phyloP scores from a whole-genome alignment of 1,284 basidiomycete species.

The Cryptococcus sp. region DNA sequence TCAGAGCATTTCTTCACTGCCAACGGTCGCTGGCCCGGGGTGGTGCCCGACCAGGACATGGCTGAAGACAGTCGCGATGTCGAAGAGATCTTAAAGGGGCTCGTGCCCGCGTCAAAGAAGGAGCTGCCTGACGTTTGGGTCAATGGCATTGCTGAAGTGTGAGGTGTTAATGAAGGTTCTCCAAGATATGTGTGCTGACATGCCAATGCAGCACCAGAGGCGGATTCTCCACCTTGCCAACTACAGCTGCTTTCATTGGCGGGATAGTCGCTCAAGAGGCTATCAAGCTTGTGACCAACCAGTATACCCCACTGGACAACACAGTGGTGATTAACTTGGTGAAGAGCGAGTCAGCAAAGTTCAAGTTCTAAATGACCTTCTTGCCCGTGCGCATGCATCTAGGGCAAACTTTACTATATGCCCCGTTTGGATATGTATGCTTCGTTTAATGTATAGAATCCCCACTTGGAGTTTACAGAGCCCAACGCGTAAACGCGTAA shows the following conservation, averaged over 20 bases:
- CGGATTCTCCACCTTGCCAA: slow-evolving; percentile 81
- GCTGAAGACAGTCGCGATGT: slow-evolving; percentile 38
- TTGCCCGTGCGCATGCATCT: too few species aligned
- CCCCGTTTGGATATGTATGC: too few species aligned
- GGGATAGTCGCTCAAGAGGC: slow-evolving; percentile 95
- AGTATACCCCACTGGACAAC: slow-evolving; percentile 88
- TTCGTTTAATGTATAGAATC: too few species aligned
- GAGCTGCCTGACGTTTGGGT: slow-evolving; percentile 62
- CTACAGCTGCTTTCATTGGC: slow-evolving; percentile 87
- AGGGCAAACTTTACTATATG: too few species aligned
- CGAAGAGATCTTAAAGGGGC: slow-evolving; percentile 24
- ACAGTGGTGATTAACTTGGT: slow-evolving; percentile 84
- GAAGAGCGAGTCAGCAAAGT: slow-evolving; percentile 44
- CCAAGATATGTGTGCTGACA: slow-evolving; percentile 11
- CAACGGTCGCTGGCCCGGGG: slow-evolving; percentile 52
- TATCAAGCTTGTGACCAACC: slow-evolving; percentile 95
- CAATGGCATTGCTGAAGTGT: slow-evolving; percentile 76
- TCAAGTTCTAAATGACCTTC: slow-evolving; percentile 34
- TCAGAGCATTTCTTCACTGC: slow-evolving; percentile 48
- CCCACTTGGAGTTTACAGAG: too few species aligned
- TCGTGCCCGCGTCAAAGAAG: slow-evolving; percentile 26
- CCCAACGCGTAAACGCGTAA: too few species aligned
- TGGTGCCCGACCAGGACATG: slow-evolving; percentile 47
- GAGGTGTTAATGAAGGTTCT: too few species aligned
- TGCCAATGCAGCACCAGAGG: slow-evolving; percentile 58